These are phyloP conservation scores for Mucor piriformis DNA, from an alignment of 371 early-diverging fungal genomes.

Conservation along the genomic window DNA sequence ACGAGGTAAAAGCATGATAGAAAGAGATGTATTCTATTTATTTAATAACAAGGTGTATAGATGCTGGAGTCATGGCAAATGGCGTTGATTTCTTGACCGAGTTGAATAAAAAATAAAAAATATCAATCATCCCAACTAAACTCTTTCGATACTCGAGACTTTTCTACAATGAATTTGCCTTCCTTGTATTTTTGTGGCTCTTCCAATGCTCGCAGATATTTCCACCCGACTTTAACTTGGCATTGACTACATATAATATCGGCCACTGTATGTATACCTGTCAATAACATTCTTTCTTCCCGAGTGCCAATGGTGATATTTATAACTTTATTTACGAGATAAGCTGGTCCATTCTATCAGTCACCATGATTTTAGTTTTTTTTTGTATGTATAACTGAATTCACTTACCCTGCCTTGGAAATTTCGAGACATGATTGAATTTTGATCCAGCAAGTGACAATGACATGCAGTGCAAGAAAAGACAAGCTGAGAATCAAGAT, in stretches of 20 bases:
- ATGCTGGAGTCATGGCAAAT: conserved; percentile 21
- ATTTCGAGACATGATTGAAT: conserved; percentile 20
- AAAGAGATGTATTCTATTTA: background rate
- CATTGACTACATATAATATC: conserved; percentile 75
- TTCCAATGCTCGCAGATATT: conserved; percentile 55
- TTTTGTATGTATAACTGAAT: background rate
- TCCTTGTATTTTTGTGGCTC: conserved; percentile 78
- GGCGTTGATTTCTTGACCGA: conserved; percentile 22
- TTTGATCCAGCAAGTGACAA: conserved; percentile 22
- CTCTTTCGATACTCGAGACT: conserved; percentile 50
- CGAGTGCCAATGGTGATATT: conserved; percentile 65
- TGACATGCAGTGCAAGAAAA: conserved; percentile 23
- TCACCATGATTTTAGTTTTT: background rate
- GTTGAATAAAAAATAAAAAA: conserved; percentile 7
- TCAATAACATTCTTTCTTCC: conserved; percentile 74
- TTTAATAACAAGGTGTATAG: background rate
- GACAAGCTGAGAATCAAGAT: conserved; percentile 3
- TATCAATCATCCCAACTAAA: conserved; percentile 34
- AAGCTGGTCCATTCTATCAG: conserved; percentile 66
- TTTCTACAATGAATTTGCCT: conserved; percentile 73
- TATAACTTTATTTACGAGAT: conserved; percentile 67
- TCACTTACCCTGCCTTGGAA: conserved; percentile 31
- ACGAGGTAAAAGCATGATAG: conserved; percentile 1
- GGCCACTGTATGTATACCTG: conserved; percentile 80
- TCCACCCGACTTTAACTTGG: conserved; percentile 72